These are phyloP conservation scores for Dorcoceras hygrometricum DNA, from an alignment of 257 asterid genomes.

Conservation along the genomic window DNA sequence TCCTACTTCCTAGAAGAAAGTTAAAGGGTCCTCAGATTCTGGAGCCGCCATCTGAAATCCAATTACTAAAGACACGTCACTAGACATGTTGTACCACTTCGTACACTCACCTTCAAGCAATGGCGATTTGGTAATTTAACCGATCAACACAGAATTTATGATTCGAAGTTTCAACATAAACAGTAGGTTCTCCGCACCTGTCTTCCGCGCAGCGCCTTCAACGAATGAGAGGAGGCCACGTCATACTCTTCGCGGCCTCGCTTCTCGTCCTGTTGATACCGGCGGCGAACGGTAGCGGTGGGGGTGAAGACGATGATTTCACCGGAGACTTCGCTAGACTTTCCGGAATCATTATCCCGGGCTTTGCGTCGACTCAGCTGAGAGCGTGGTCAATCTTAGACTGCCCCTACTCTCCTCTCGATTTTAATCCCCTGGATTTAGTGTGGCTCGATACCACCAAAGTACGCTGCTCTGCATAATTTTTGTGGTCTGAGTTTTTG, in stretches of 20 bases:
- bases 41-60: constrained; percentile 17
- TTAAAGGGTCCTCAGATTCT: neutral
- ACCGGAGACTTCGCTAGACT: constrained; percentile 50
- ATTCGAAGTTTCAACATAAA: constrained; percentile 27
- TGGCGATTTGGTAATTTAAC: constrained; percentile 21
- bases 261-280: constrained; percentile 38
- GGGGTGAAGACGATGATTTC: constrained; percentile 38
- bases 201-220: constrained; percentile 27
- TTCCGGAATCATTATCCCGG: constrained; percentile 93
- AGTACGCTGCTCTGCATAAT: constrained; percentile 35
- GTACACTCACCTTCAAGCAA: neutral
- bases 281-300: constrained; percentile 37
- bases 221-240: constrained; percentile 62
- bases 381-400: constrained; percentile 98
- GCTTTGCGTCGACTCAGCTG: constrained; percentile 95
- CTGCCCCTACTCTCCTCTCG: constrained; percentile 96
- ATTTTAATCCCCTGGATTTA: constrained; percentile 95
- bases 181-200: constrained; percentile 27
- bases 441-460: constrained; percentile 98
- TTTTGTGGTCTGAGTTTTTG: constrained; percentile 10
- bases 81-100: neutral
- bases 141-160: constrained; percentile 10
- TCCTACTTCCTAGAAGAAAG: too few relatives aligned
- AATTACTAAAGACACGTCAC: constrained; percentile 8
- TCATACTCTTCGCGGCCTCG: constrained; percentile 28